Percentiles rank a stretch among this genome's conserved stretches.
Evolutionary conservation across 2,329 filamentous ascomycete species (phyloP).

Genomic region (Neodidymelliopsis sp.): DNA sequence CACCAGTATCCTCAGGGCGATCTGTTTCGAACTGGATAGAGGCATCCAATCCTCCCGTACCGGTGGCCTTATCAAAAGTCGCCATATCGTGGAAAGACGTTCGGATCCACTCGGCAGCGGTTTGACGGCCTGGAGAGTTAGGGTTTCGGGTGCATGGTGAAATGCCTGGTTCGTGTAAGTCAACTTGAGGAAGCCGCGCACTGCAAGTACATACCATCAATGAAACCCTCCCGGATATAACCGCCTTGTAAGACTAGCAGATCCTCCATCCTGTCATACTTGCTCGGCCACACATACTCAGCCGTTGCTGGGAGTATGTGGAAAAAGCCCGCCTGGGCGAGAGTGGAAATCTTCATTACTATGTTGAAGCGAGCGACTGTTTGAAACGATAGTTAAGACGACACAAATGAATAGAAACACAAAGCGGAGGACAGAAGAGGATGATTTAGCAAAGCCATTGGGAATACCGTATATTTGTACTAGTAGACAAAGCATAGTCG

Average conservation of each 20-base stretch:
- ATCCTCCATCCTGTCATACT: conserved; percentile 15
- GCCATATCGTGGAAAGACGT: conserved; percentile 48
- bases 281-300: conserved; percentile 18
- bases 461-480: background rate
- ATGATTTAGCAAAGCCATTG: background rate
- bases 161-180: conserved; percentile 19
- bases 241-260: conserved; percentile 17
- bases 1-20: conserved; percentile 39
- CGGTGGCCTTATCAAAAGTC: conserved; percentile 36
- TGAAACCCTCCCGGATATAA: conserved; percentile 10
- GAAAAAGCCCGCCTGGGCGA: conserved; percentile 9
- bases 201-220: conserved; percentile 8
- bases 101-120: conserved; percentile 41
- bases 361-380: conserved; percentile 7
- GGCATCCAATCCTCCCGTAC: conserved; percentile 45
- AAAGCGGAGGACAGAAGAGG: background rate
- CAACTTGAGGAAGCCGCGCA: background rate
- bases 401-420: background rate
- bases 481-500: background rate
- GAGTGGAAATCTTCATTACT: conserved; percentile 9
- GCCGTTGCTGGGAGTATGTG: conserved; percentile 13
- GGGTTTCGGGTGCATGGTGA: conserved; percentile 25
- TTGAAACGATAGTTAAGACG: background rate
- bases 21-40: conserved; percentile 45
- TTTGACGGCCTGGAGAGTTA: conserved; percentile 28